These are phyloP conservation scores for Candida dubliniensis DNA, from an alignment of 1,139 yeast genomes.

Conservation along the genomic window DNA sequence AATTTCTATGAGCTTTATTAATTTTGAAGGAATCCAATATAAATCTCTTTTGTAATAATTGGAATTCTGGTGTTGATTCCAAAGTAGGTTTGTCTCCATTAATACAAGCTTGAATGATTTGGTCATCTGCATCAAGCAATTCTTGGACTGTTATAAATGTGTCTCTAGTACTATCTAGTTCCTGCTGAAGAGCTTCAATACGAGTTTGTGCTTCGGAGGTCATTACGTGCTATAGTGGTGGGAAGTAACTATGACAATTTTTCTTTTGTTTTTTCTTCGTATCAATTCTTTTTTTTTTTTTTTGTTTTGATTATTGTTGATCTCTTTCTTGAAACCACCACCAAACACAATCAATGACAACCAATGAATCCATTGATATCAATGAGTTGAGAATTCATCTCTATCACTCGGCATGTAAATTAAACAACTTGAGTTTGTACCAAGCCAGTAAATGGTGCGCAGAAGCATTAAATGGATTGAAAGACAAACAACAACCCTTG, in stretches of 20 bases:
- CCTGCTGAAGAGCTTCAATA: conserved; percentile 4
- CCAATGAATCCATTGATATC: neutral
- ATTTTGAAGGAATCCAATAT: conserved; percentile 38
- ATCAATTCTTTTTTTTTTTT: neutral
- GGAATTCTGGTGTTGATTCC: conserved; percentile 1
- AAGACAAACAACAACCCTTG: conserved; percentile 5
- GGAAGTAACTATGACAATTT: neutral
- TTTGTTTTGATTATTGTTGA: neutral
- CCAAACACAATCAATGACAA: neutral
- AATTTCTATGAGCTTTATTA: conserved; percentile 31
- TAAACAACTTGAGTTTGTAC: conserved; percentile 50
- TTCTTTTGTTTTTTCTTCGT: neutral
- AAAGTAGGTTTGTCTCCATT: neutral
- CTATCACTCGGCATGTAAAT: conserved; percentile 25
- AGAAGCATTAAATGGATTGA: conserved; percentile 64
- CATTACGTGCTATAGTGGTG: neutral
- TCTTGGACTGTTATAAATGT: conserved; percentile 18
- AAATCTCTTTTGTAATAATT: conserved; percentile 21
- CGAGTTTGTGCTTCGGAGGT: conserved; percentile 1
- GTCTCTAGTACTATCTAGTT: conserved; percentile 9
- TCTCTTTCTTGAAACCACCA: conserved; percentile 1
- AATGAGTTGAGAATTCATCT: conserved; percentile 24
- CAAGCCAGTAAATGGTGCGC: conserved; percentile 82
- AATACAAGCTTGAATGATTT: conserved; percentile 4
- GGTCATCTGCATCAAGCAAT: conserved; percentile 14